These are phyloP conservation scores for Bocquillonia castaneifolia DNA, from an alignment of 441 rosid genomes.

Conservation along the genomic window DNA sequence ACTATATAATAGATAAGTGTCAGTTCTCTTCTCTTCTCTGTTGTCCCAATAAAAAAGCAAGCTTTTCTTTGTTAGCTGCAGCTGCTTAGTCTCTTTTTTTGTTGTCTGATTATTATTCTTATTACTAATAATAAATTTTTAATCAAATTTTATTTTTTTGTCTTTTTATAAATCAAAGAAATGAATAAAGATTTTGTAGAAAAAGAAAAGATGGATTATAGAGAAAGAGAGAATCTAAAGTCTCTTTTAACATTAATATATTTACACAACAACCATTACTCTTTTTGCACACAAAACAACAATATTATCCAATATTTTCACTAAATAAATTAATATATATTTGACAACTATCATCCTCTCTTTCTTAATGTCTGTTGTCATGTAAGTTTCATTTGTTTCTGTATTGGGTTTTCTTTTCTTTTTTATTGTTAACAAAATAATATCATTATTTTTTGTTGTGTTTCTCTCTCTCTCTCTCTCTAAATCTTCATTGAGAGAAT, in stretches of 20 bases:
- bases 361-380: slow-evolving; percentile 29
- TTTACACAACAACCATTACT: too few relatives aligned
- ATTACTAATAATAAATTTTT: too few relatives aligned
- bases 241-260: too few relatives aligned
- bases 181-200: too few relatives aligned
- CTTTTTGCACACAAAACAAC: too few relatives aligned
- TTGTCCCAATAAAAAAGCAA: neutral
- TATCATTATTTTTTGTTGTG: neutral
- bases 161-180: neutral
- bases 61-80: neutral
- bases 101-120: neutral
- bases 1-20: too few relatives aligned
- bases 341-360: slow-evolving; percentile 32
- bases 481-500: slow-evolving; percentile 35
- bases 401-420: slow-evolving; percentile 7
- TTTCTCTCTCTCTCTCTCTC: slow-evolving; percentile 22
- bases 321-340: too few relatives aligned
- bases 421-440: neutral
- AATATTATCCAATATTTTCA: too few relatives aligned
- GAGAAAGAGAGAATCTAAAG: too few relatives aligned
- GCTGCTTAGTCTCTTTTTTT: neutral
- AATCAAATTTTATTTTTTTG: neutral
- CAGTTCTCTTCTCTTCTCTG: neutral
- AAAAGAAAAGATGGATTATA: too few relatives aligned
- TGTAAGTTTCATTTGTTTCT: slow-evolving; percentile 30